Evolutionary conservation across 2,329 filamentous ascomycete genomes (phyloP).

Genomic region (Coniochaeta hoffmannii): DNA sequence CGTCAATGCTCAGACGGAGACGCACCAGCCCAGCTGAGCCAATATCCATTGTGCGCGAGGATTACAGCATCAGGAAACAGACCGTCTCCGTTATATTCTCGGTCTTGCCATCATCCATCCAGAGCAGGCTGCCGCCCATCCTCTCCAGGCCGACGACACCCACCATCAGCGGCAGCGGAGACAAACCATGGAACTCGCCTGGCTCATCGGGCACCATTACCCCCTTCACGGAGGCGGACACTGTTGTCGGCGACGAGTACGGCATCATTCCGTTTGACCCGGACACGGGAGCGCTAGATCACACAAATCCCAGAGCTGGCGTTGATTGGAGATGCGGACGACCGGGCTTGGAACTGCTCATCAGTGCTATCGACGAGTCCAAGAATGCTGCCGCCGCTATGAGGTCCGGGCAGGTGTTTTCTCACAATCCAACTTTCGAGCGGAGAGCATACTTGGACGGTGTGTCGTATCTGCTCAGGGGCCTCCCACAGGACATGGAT

Average conservation of each 20-base stretch:
- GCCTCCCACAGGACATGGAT: conserved; percentile 49
- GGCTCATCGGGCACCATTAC: not conserved
- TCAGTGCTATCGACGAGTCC: conserved; percentile 32
- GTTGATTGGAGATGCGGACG: conserved; percentile 12
- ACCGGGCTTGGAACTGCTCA: conserved; percentile 32
- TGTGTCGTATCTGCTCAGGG: conserved; percentile 54
- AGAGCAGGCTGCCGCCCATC: conserved; percentile 15
- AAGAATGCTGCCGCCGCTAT: conserved; percentile 7
- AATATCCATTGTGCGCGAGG: not conserved
- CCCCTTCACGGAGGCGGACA: not conserved
- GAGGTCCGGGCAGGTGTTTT: conserved; percentile 12
- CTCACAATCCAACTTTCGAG: conserved; percentile 34
- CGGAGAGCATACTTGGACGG: conserved; percentile 59
- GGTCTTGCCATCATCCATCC: conserved; percentile 12
- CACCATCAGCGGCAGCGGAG: not conserved
- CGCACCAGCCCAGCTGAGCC: not conserved
- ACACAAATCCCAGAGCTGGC: conserved; percentile 2
- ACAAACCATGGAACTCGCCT: not conserved
- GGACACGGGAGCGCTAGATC: not conserved
- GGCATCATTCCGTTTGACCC: not conserved
- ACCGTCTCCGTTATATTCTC: conserved; percentile 6
- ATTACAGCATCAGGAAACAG: not conserved
- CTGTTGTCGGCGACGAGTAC: not conserved
- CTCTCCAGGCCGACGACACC: not conserved
- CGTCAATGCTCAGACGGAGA: not conserved